phyloP scores from a whole-genome alignment of 768 basidiomycete species.

The Leccinum truebloodii region DNA sequence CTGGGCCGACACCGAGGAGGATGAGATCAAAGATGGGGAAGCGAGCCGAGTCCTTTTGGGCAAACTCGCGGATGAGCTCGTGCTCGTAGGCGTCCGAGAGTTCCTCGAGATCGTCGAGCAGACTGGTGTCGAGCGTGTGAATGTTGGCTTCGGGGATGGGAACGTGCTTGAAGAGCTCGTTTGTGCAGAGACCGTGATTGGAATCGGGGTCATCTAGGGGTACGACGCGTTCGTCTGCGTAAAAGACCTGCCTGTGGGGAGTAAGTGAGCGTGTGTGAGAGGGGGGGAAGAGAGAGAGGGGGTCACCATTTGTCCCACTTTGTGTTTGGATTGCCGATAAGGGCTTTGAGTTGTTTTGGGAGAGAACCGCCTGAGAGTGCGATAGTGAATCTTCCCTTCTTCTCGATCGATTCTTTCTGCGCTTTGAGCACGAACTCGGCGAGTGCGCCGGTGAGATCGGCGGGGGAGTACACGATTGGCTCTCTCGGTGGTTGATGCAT shows the following conservation, averaged over 20 bases:
- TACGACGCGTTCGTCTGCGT: constrained; percentile 94
- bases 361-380: constrained; percentile 94
- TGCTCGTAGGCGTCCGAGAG: constrained; percentile 81
- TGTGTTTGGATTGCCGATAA: constrained; percentile 62
- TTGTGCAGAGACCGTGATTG: constrained; percentile 77
- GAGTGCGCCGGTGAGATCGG: constrained; percentile 62
- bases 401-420: constrained; percentile 86
- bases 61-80: constrained; percentile 87
- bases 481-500: constrained; percentile 59
- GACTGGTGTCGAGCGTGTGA: constrained; percentile 72
- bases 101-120: constrained; percentile 75
- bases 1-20: constrained; percentile 94
- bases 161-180: constrained; percentile 78
- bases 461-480: constrained; percentile 62
- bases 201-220: constrained; percentile 92
- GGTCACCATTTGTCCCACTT: constrained; percentile 95
- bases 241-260: constrained; percentile 89
- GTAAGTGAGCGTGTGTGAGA: constrained; percentile 5
- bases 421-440: constrained; percentile 83
- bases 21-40: constrained; percentile 98
- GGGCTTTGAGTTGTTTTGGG: constrained; percentile 75
- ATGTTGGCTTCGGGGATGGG: constrained; percentile 77
- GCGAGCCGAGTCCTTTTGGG: constrained; percentile 87
- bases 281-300: not conserved
- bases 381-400: constrained; percentile 87